Evolutionary conservation across 805 yeast genomes (phyloP), one percentile per base, ranked within the genome.

Genomic region (Saccharomycodes ludwigii): DNA sequence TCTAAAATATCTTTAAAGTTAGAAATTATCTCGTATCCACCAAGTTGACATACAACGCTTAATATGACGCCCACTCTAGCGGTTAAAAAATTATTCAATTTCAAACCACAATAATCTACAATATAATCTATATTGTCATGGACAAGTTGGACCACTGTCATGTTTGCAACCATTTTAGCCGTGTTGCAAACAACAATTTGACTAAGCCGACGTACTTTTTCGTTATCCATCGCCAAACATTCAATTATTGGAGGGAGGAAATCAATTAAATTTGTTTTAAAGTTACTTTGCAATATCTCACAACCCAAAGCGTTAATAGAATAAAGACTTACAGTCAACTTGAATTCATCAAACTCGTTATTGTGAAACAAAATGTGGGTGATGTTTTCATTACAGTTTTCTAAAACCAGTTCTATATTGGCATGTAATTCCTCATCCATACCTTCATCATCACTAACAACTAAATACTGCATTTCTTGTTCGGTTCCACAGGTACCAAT

Each of bases 81-180:
- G 4, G 88, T 66, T 34, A 76, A 63, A 4, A 85, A 73, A 3
- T 79, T 69, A 18, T 83, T 72, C 32, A 91, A 58, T 39, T 68
- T 70, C 18, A 73, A 53, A 3, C 94, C 77, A n/a, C 85, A 59
- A 0, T 84, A 58, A 48, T 91, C 96, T 11, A 85, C 59, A 13
- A 88, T 53, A 47, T 86, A 86, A 44, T 88, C 95, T 35, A 74
- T 65, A 48, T 85, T 88, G 17, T 71, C 73, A 22, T 65, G 44
- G 2, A 91, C 61, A 36, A 88, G 47, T 3, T 53, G 52, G 21
- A 58, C 58, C 2, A 86, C 52, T 0, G 83, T 71, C 0, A 77
- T 77, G 21, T 58, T 44, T 37, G 76, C 78, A 9, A 74, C 56
- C 4, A 59, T 49, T 7, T 52, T 40, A 0, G 82, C 68, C 4